Base-by-base conservation (phyloP, 225 moss, liverwort and hornwort genomes). In the Bryoerythrophyllum caledonicum region DNA sequence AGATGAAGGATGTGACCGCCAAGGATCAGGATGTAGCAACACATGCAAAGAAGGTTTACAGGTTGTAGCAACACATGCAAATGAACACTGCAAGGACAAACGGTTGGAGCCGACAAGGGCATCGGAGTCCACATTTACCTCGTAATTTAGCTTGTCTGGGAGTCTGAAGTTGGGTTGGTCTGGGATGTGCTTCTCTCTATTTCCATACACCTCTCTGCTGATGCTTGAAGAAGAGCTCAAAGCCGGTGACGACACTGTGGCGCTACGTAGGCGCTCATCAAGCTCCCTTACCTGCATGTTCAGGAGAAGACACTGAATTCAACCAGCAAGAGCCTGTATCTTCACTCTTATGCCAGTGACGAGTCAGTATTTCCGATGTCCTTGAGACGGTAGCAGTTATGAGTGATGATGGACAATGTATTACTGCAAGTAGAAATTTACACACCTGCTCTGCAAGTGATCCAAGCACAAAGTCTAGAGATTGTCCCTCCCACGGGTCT, bases 371-470 rank as follows among this genome's bases (percentile, higher is more conserved):
- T 48, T 16, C 17, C 16, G 19, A 49, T 19, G 48, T 38, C 9
- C 38, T 8, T 38, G 44, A 48, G 5, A 48, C 14, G 48, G 16
- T 48, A 56, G n/a, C n/a, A 54, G 20, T 74, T 55, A 63, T 13
- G 8, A 32, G 57, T 21, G 35, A 63, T 59, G 4, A 63, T 35
- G 7, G 37, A 37, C 37, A 30, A 30, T 30, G 4, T 30, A 2
- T 30, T 30, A 30, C 4, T 30, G 30, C 30, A 37, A 37, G 37
- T 37, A 37, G 37, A 37, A 5, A 37, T 37, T 7, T 7, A 5
- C 38, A 41, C 67, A 85, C 88, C 88, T 88, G 88, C 57, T 88
- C 85, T 68, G 88, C 81, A 71, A 88, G 88, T 60, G 88, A 88
- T 65, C 88, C 88, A 77, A 88, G 88, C 27, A 88, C 88, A 43